Conservation (phyloP, 352 stramenopile species). For the Blastocystis hominis region DNA sequence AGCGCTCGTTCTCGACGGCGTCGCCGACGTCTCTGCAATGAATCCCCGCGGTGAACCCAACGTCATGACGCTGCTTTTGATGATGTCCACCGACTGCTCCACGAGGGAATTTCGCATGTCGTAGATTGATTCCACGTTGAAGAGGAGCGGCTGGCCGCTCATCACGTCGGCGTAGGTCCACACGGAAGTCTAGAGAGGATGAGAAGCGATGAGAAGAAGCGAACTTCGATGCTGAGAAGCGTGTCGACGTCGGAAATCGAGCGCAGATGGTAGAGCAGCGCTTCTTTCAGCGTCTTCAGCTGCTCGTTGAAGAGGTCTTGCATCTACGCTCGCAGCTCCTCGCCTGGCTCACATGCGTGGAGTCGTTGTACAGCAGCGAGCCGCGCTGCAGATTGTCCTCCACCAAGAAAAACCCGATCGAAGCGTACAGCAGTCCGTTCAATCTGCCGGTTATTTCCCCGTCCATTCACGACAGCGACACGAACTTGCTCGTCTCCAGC, state of each 20-base stretch:
- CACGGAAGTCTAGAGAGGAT: background rate
- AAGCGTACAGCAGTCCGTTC: constrained; percentile 28
- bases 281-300: constrained; percentile 30
- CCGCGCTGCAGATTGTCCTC: constrained; percentile 52
- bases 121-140: constrained; percentile 49
- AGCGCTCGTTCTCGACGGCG: constrained; percentile 47
- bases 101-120: constrained; percentile 1
- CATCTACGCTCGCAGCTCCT: background rate
- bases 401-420: constrained; percentile 48
- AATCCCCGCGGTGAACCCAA: background rate
- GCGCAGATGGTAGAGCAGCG: constrained; percentile 30
- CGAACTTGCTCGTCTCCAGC: constrained; percentile 40
- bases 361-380: constrained; percentile 31
- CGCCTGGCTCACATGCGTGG: background rate
- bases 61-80: constrained; percentile 1
- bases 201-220: too few relatives aligned
- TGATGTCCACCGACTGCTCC: constrained; percentile 24
- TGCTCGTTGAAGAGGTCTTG: constrained; percentile 23
- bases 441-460: background rate
- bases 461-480: background rate
- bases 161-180: constrained; percentile 50
- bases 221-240: constrained; percentile 35
- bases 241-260: background rate
- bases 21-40: background rate
- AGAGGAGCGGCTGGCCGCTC: constrained; percentile 34